Base-by-base conservation (phyloP, 164 flowering plant species). In the Liquidambar formosana region DNA sequence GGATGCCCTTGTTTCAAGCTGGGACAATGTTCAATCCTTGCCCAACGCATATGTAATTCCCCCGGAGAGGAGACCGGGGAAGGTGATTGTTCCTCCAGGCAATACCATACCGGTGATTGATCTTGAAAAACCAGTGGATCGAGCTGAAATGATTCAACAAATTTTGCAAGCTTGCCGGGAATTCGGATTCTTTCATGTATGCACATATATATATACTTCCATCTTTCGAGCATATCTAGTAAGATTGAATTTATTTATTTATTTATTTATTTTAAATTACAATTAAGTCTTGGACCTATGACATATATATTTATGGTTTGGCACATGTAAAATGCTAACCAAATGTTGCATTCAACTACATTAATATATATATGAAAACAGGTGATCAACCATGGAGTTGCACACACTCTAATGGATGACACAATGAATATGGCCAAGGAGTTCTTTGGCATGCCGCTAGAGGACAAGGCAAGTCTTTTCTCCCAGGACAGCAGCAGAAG, bases 341-440 rank as follows among this genome's bases (percentile, higher is more conserved):
- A 38, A 46, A 67, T 52, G 19, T 28, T 64, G 27, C 8, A 51
- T n/a, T 27, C 12, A n/a, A 15, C 25, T 19, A 22, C 15, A 15
- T 12, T 27, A n/a, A n/a, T n/a, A n/a, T n/a, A n/a, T n/a, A n/a
- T n/a, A n/a, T n/a, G n/a, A 18, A 47, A 48, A 25, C 61, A 78
- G 82, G 79, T 79, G 69, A 75, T 77, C 21, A 80, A 82, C 62
- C 84, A 83, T 69, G 81, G 83, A 52, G 74, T 81, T 12, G 16
- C 78, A 8, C 52, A 65, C 5, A 19, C 60, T 0, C 27, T 68
- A 47, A 69, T 76, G 12, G 47, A 64, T n/a, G 80, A 77, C 0
- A 47, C 71, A 41, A 49, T 69, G 67, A 45, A 27, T 3, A 62
- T 79, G 10, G 57, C 22, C 21, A 71, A 71, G 52, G 79, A 82